A percentile compares a stretch with the other conserved stretches of the same genome.
These are phyloP conservation scores for Rauvolfia tetraphylla DNA, from an alignment of 257 asterid species.

Conservation along the genomic window DNA sequence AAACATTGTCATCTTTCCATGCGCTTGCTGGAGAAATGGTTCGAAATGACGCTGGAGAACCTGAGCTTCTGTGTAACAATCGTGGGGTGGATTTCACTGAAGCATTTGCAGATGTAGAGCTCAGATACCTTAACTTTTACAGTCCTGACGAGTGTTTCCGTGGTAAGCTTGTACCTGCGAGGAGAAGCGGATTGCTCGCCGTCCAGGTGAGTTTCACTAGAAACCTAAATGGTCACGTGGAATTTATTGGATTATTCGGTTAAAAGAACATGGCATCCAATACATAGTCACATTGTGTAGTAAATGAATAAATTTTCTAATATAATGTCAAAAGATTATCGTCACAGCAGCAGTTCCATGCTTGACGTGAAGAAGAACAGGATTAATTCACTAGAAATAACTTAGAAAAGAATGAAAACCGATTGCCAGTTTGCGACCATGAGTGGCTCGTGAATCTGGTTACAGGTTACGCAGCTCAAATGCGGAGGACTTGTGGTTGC, in stretches of 20 bases:
- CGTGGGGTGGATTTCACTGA: constrained; percentile 46
- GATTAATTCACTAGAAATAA: no score
- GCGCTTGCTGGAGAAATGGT: constrained; percentile 48
- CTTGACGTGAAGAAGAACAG: no score
- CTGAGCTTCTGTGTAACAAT: constrained; percentile 57
- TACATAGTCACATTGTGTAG: no score
- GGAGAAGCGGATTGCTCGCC: constrained; percentile 37
- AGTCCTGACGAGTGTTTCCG: constrained; percentile 35
- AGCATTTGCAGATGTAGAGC: constrained; percentile 42
- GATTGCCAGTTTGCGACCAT: no score
- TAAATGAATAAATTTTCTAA: no score
- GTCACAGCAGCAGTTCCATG: no score
- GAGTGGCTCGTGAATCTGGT: no score
- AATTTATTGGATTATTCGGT: no score
- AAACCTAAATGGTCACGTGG: neutral
- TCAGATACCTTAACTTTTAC: constrained; percentile 32
- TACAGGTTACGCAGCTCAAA: constrained; percentile 48
- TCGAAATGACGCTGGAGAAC: constrained; percentile 45
- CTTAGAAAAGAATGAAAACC: no score
- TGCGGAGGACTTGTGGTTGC: constrained; percentile 64
- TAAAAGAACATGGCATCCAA: no score
- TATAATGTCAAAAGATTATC: no score
- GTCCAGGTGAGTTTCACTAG: constrained; percentile 32
- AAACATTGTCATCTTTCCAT: constrained; percentile 35
- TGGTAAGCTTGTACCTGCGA: constrained; percentile 41